phyloP scores from a whole-genome alignment of 1,284 basidiomycete genomes.

The Golubevia sp. region DNA sequence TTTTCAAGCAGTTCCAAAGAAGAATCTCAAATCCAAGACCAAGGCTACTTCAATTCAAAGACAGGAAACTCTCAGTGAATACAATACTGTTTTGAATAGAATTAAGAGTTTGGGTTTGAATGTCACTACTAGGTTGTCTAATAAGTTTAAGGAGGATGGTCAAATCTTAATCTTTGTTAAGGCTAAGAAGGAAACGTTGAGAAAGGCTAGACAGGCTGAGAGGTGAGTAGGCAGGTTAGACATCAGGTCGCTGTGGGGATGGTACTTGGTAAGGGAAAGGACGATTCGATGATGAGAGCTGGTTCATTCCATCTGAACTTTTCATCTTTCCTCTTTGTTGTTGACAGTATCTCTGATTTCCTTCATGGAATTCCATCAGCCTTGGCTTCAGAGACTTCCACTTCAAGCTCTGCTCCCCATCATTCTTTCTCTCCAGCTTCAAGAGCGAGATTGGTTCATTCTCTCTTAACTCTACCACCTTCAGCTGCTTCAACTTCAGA shows the following conservation, averaged over 20 bases:
- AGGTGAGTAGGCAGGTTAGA: slow-evolving; percentile 5
- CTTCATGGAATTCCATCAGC: slow-evolving; percentile 11
- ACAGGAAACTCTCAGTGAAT: slow-evolving; percentile 26
- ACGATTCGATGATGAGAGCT: slow-evolving; percentile 7
- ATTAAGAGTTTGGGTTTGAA: slow-evolving; percentile 32
- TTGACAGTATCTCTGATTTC: not conserved
- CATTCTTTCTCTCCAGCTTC: slow-evolving; percentile 28
- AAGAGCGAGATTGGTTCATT: slow-evolving; percentile 37
- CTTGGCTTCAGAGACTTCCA: slow-evolving; percentile 13
- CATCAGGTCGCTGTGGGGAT: not conserved
- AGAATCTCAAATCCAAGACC: slow-evolving; percentile 18
- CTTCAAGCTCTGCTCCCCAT: slow-evolving; percentile 3
- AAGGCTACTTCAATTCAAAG: slow-evolving; percentile 26
- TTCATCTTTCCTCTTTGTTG: slow-evolving; percentile 6
- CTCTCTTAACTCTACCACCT: slow-evolving; percentile 30
- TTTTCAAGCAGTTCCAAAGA: slow-evolving; percentile 35
- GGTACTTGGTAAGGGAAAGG: not conserved
- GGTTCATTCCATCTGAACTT: slow-evolving; percentile 10
- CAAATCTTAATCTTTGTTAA: slow-evolving; percentile 48
- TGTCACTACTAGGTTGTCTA: slow-evolving; percentile 27
- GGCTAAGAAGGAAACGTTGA: slow-evolving; percentile 12
- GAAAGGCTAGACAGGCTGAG: slow-evolving; percentile 5
- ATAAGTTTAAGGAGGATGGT: slow-evolving; percentile 10
- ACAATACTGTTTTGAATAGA: slow-evolving; percentile 18
- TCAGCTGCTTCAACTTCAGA: slow-evolving; percentile 7